phyloP scores from a whole-genome alignment of 192 early-diverging fungal genomes.

The Gamsiella multidivaricata region DNA sequence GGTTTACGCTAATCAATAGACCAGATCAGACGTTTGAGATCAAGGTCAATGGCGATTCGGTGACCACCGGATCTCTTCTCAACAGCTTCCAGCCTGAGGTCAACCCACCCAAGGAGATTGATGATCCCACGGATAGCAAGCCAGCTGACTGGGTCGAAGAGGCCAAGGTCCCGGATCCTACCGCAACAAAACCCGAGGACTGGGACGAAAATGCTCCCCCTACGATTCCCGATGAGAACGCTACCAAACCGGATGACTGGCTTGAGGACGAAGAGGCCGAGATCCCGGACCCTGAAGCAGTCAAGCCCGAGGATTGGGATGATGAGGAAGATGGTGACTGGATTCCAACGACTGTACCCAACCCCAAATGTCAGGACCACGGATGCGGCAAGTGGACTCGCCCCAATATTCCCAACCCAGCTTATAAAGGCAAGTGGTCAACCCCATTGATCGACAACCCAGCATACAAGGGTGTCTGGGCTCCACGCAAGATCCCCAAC shows the following conservation, averaged over 20 bases:
- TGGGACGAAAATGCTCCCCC: constrained; percentile 89
- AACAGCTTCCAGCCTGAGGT: constrained; percentile 85
- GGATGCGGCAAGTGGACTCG: constrained; percentile 86
- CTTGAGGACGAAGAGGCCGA: constrained; percentile 79
- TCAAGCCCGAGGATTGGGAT: constrained; percentile 92
- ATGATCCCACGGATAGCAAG: constrained; percentile 79
- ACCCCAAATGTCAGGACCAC: constrained; percentile 80
- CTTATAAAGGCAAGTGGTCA: constrained; percentile 91
- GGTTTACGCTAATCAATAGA: constrained; percentile 20
- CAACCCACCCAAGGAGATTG: constrained; percentile 88
- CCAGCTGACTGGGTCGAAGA: constrained; percentile 91
- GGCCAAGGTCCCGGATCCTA: constrained; percentile 84
- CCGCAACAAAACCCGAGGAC: constrained; percentile 55
- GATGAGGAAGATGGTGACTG: constrained; percentile 96
- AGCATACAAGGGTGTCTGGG: constrained; percentile 92
- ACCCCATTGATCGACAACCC: constrained; percentile 91
- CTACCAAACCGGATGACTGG: constrained; percentile 89
- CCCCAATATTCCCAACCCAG: constrained; percentile 86
- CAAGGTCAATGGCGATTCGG: constrained; percentile 75
- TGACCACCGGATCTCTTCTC: constrained; percentile 75
- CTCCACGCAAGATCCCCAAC: constrained; percentile 86
- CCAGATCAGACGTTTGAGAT: constrained; percentile 88
- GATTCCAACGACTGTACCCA: constrained; percentile 81
- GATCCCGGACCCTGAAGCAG: constrained; percentile 81
- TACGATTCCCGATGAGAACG: constrained; percentile 80